These are phyloP conservation scores for Camellia granthamiana DNA, from an alignment of 148 eudicot species.

Conservation along the genomic window DNA sequence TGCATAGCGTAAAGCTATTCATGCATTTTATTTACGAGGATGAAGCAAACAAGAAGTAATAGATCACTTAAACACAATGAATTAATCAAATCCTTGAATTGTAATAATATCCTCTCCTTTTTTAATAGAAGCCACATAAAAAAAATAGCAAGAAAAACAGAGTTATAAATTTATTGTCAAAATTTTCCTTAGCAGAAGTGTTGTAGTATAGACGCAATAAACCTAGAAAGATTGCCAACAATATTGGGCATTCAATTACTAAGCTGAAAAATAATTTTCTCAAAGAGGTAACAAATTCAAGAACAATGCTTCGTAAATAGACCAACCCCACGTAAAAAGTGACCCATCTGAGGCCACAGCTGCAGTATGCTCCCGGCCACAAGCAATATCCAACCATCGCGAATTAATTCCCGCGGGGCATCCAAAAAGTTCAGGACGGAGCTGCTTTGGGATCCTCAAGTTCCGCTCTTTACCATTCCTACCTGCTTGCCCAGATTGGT, in stretches of 20 bases:
- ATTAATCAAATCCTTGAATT: neutral
- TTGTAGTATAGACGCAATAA: neutral
- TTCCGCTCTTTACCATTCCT: conserved; percentile 56
- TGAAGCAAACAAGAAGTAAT: neutral
- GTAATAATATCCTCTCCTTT: neutral
- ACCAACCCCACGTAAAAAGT: conserved; percentile 93
- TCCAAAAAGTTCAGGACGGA: conserved; percentile 86
- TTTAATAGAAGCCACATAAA: neutral
- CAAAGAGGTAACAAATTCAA: neutral
- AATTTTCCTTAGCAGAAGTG: neutral
- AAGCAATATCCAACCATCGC: conserved; percentile 86
- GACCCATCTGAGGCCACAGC: conserved; percentile 90
- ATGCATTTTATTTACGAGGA: neutral
- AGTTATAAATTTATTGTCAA: neutral
- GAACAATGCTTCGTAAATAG: conserved; percentile 28
- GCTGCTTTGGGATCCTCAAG: conserved; percentile 89
- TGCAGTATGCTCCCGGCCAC: conserved; percentile 96
- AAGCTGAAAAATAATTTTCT: neutral
- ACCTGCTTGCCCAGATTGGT: conserved; percentile 90
- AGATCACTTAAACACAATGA: neutral
- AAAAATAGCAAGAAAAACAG: neutral
- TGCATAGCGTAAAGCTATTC: neutral
- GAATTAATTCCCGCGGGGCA: conserved; percentile 67
- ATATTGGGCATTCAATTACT: neutral
- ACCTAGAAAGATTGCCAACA: neutral